Evolutionary conservation across 768 basidiomycete genomes (phyloP).

Genomic region (Chalciporus chontae): DNA sequence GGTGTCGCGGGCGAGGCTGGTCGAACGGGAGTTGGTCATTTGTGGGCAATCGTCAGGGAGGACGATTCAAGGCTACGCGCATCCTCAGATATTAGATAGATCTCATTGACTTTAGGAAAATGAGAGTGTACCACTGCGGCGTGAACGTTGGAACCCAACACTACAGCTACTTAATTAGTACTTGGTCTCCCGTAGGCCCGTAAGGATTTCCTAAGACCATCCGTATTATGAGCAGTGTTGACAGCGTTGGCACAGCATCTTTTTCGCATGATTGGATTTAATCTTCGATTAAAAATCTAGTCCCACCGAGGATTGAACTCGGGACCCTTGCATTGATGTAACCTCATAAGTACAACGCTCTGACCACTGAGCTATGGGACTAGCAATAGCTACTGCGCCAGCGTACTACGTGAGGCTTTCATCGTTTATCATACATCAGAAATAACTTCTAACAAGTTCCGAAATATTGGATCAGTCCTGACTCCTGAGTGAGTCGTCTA

Average conservation of each 20-base stretch:
- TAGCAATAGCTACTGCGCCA: constrained; percentile 2
- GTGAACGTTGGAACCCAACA: no score
- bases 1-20: constrained; percentile 10
- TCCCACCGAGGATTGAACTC: constrained; percentile 63
- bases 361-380: constrained; percentile 61
- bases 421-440: no score
- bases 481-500: background rate
- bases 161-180: no score
- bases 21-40: constrained; percentile 21
- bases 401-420: background rate
- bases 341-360: constrained; percentile 62
- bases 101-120: background rate
- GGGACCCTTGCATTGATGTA: constrained; percentile 57
- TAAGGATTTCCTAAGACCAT: no score
- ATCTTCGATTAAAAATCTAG: constrained; percentile 45
- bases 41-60: constrained; percentile 16
- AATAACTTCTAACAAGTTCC: no score
- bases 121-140: no score
- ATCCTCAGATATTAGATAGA: background rate
- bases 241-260: no score
- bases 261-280: no score
- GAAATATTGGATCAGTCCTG: background rate
- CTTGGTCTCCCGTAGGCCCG: no score
- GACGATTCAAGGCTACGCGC: constrained; percentile 1
- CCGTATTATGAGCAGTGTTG: no score